These are phyloP conservation scores for Prunus persica DNA, from an alignment of 306 rosid species.

Conservation along the genomic window DNA sequence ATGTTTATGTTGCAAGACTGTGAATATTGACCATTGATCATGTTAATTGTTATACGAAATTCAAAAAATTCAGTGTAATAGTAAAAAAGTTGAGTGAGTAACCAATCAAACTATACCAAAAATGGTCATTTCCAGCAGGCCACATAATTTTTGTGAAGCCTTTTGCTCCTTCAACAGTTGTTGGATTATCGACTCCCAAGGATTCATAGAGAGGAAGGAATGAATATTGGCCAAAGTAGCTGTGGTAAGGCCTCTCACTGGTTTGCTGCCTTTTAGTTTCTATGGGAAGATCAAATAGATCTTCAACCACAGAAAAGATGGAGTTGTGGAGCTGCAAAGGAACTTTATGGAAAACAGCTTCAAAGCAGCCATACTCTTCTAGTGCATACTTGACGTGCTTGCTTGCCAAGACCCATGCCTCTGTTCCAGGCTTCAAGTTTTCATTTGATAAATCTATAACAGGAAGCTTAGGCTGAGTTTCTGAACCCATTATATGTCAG, in stretches of 20 bases:
- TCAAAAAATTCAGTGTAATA: too few species aligned
- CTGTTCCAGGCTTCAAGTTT: conserved; percentile 42
- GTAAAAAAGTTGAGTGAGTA: too few species aligned
- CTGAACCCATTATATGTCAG: conserved; percentile 34
- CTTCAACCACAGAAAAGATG: conserved; percentile 28
- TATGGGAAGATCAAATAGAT: conserved; percentile 47
- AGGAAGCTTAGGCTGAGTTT: conserved; percentile 31
- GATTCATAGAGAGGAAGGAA: conserved; percentile 41
- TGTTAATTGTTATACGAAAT: too few species aligned
- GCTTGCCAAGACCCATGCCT: conserved; percentile 42
- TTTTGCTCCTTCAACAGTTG: conserved; percentile 16
- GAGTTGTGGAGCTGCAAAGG: conserved; percentile 39
- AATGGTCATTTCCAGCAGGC: conserved; percentile 29
- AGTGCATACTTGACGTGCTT: conserved; percentile 36
- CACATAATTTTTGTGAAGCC: conserved; percentile 39
- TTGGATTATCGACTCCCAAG: conserved; percentile 34
- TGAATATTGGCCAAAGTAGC: conserved; percentile 10
- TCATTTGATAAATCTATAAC: conserved; percentile 34
- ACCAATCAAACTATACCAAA: conserved; percentile 13
- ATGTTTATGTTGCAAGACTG: too few species aligned
- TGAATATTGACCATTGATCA: too few species aligned
- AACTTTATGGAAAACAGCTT: conserved; percentile 37
- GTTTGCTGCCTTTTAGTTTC: conserved; percentile 41
- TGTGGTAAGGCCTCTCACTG: conserved; percentile 36
- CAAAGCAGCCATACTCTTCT: conserved; percentile 60